Evolutionary conservation across 768 basidiomycete genomes (phyloP).

Genomic region (Steccherinum ochraceum): DNA sequence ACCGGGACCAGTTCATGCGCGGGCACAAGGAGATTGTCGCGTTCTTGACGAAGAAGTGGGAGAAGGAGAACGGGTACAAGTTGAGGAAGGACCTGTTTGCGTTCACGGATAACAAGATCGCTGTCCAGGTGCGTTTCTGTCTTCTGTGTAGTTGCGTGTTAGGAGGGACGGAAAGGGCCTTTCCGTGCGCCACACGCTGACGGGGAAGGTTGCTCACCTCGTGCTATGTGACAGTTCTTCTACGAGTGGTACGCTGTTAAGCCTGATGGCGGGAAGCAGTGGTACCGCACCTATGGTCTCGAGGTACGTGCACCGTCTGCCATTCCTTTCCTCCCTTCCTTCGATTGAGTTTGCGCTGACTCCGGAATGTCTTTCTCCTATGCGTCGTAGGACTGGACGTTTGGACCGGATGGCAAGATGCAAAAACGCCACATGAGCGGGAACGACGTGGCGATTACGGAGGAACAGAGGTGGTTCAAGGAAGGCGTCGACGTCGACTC

Average conservation of each 20-base stretch:
- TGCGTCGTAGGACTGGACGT: conserved; percentile 45
- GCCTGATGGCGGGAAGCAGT: conserved; percentile 27
- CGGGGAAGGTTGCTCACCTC: not conserved
- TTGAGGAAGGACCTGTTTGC: conserved; percentile 50
- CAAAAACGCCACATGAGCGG: conserved; percentile 46
- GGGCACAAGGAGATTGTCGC: conserved; percentile 37
- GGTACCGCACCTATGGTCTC: conserved; percentile 43
- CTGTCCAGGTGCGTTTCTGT: conserved; percentile 36
- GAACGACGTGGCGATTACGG: conserved; percentile 38
- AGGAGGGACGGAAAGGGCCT: not conserved
- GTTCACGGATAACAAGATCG: conserved; percentile 48
- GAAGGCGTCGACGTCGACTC: conserved; percentile 34
- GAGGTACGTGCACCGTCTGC: conserved; percentile 22
- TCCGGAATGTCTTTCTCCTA: not conserved
- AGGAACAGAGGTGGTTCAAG: conserved; percentile 47
- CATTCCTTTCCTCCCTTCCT: not conserved
- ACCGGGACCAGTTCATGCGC: conserved; percentile 42
- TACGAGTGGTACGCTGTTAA: conserved; percentile 43
- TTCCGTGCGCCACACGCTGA: not conserved
- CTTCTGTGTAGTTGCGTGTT: too few species aligned
- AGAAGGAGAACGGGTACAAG: conserved; percentile 41
- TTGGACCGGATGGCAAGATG: conserved; percentile 44
- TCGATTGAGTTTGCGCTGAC: not conserved
- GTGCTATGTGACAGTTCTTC: conserved; percentile 25
- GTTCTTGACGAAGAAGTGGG: conserved; percentile 48